A percentile compares a stretch with the other conserved stretches of the same genome.
Evolutionary conservation across 257 asterid species (phyloP).

Genomic region (Eucommia ulmoides): DNA sequence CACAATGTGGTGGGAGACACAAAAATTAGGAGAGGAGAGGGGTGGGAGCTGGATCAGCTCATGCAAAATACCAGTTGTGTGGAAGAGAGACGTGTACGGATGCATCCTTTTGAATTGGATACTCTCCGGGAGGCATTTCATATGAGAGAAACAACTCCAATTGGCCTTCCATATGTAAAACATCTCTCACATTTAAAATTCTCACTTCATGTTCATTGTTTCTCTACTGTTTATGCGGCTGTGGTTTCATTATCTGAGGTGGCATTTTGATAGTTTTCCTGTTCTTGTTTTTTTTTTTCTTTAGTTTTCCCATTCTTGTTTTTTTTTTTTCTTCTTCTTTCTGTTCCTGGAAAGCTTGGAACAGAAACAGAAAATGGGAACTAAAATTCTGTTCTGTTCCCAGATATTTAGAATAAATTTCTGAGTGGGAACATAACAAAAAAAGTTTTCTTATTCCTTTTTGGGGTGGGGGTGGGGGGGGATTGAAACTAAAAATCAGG

Average conservation of each 20-base stretch:
- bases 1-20: constrained; percentile 2
- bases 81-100: neutral
- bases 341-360: too few species aligned
- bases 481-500: too few species aligned
- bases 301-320: neutral
- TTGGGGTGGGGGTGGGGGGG: too few species aligned
- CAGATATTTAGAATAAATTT: too few species aligned
- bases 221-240: neutral
- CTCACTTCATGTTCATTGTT: neutral
- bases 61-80: neutral
- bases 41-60: constrained; percentile 1
- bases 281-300: neutral
- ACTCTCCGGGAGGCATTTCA: neutral
- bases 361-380: too few species aligned
- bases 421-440: too few species aligned
- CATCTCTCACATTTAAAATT: neutral
- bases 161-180: neutral
- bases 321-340: too few species aligned
- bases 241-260: neutral
- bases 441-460: too few species aligned
- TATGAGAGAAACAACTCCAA: neutral
- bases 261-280: neutral
- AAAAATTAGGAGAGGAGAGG: neutral
- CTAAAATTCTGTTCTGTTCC: too few species aligned
- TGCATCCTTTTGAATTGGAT: neutral